Conservation (phyloP, 2,329 filamentous ascomycete species). For the Aspergillus ibericus region DNA sequence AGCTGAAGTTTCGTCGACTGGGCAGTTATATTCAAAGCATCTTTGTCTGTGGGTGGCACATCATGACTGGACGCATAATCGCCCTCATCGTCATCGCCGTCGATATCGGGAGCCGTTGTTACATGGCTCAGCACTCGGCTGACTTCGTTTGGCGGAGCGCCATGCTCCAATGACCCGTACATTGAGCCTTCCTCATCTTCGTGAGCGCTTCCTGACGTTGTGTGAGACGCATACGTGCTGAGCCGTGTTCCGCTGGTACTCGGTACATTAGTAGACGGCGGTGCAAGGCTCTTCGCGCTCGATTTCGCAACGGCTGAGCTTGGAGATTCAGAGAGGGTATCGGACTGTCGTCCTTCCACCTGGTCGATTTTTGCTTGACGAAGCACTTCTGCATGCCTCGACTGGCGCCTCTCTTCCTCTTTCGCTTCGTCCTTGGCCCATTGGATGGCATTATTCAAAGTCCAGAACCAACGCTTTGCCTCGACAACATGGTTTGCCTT, state of each 20-base stretch:
- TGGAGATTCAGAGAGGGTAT: constrained; percentile 42
- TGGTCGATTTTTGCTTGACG: constrained; percentile 79
- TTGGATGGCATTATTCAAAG: constrained; percentile 96
- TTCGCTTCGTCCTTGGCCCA: constrained; percentile 97
- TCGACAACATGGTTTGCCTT: constrained; percentile 98
- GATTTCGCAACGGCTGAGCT: constrained; percentile 32
- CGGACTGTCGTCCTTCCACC: constrained; percentile 52
- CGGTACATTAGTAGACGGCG: constrained; percentile 37
- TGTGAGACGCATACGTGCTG: constrained; percentile 51
- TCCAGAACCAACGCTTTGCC: constrained; percentile 98
- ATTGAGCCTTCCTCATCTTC: constrained; percentile 56
- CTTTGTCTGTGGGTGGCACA: constrained; percentile 72
- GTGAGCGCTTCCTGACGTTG: constrained; percentile 48
- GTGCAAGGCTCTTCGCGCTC: constrained; percentile 38
- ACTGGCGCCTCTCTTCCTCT: constrained; percentile 77
- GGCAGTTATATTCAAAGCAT: constrained; percentile 95
- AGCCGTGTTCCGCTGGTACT: constrained; percentile 46
- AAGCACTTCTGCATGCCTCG: constrained; percentile 71
- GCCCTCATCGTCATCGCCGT: constrained; percentile 69
- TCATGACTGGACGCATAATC: constrained; percentile 80
- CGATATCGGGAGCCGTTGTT: constrained; percentile 58
- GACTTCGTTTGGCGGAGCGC: constrained; percentile 52
- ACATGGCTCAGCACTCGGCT: constrained; percentile 51
- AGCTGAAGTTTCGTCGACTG: constrained; percentile 92
- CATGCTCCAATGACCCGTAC: constrained; percentile 59